A percentile compares a stretch with the other conserved stretches of the same genome.
Conservation (phyloP, 2,329 filamentous ascomycete genomes). For the Microcyclospora pomicola region DNA sequence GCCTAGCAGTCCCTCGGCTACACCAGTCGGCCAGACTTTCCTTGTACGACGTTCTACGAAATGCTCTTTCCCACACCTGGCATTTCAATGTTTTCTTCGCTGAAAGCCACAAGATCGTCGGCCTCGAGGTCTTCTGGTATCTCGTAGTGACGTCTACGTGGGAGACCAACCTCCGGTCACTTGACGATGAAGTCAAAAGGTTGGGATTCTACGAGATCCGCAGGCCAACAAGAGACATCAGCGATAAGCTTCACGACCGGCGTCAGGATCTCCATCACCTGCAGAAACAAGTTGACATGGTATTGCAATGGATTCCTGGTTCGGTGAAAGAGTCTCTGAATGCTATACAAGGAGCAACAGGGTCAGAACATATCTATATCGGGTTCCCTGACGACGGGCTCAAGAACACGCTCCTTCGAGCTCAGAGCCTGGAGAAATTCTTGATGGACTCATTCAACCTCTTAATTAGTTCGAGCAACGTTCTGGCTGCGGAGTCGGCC, state of each 20-base stretch:
- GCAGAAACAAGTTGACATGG: neutral
- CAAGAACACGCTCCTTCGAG: conserved; percentile 2
- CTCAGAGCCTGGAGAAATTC: conserved; percentile 7
- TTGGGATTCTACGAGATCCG: conserved; percentile 7
- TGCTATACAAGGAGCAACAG: neutral
- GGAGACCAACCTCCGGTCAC: neutral
- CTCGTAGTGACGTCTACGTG: too few relatives aligned
- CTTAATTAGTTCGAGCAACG: conserved; percentile 12
- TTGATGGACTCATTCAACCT: conserved; percentile 14
- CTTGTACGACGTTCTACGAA: too few relatives aligned
- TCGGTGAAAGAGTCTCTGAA: neutral
- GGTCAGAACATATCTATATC: too few relatives aligned
- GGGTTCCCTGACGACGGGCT: neutral
- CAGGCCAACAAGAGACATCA: conserved; percentile 3
- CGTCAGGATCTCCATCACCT: conserved; percentile 5
- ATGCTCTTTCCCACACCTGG: too few relatives aligned
- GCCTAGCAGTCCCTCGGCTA: too few relatives aligned
- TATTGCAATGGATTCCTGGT: conserved; percentile 2
- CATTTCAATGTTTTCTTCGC: too few relatives aligned
- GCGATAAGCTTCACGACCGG: conserved; percentile 5
- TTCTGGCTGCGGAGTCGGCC: conserved; percentile 8
- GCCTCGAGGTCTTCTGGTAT: too few relatives aligned
- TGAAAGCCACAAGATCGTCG: too few relatives aligned
- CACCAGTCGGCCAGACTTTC: too few relatives aligned
- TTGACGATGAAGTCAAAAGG: conserved; percentile 5